phyloP scores from a whole-genome alignment of 2,329 filamentous ascomycete species.

The Lecanicillium sp. region DNA sequence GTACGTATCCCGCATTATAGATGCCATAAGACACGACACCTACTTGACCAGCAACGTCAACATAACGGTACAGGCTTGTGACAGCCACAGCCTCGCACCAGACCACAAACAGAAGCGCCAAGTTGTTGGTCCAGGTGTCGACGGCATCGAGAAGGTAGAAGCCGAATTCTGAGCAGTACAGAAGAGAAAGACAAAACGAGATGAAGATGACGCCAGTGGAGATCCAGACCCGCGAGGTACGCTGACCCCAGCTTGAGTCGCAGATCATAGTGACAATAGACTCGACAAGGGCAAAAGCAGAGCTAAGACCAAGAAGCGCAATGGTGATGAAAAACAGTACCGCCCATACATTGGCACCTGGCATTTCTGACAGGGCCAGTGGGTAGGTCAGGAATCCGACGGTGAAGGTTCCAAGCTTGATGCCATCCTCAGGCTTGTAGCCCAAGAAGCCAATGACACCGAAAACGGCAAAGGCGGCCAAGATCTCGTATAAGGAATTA shows the following conservation, averaged over 20 bases:
- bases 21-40: slow-evolving; percentile 32
- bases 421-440: slow-evolving; percentile 24
- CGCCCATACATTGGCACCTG: slow-evolving; percentile 48
- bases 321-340: slow-evolving; percentile 48
- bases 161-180: slow-evolving; percentile 49
- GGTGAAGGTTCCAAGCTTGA: slow-evolving; percentile 42
- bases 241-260: slow-evolving; percentile 34
- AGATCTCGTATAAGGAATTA: slow-evolving; percentile 47
- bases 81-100: slow-evolving; percentile 43
- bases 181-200: slow-evolving; percentile 42
- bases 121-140: slow-evolving; percentile 47
- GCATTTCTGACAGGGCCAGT: slow-evolving; percentile 48
- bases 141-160: slow-evolving; percentile 46
- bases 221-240: slow-evolving; percentile 33
- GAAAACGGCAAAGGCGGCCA: slow-evolving; percentile 37
- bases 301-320: slow-evolving; percentile 47
- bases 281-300: slow-evolving; percentile 47
- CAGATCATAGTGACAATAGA: slow-evolving; percentile 43
- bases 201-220: slow-evolving; percentile 39
- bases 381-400: slow-evolving; percentile 50
- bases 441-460: slow-evolving; percentile 43
- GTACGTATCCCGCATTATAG: slow-evolving; percentile 43
- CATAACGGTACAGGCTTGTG: slow-evolving; percentile 45
- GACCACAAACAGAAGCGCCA: slow-evolving; percentile 45
- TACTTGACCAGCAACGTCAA: slow-evolving; percentile 36